Base-by-base conservation (phyloP, 106 monocot species). In the Chionographis japonica region DNA sequence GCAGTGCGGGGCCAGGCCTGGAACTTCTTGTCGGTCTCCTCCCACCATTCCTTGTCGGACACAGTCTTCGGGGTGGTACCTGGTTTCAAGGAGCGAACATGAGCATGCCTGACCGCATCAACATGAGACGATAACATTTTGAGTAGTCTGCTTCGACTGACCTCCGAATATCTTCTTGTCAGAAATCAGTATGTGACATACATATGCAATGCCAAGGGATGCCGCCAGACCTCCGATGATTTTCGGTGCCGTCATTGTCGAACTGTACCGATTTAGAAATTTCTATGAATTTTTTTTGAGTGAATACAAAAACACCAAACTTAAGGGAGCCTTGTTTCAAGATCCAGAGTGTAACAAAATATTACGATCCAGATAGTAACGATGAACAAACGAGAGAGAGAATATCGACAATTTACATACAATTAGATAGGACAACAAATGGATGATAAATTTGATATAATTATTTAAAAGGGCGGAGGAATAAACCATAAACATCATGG, bases 1-100 rank as follows among this genome's bases (percentile, higher is more conserved):
- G 94, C 90, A 53, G 90, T 90, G 55, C 94, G 86, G 40, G 94
- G 94, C 94, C 94, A 94, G 35, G 94, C 90, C 70, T 94, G 94
- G 18, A 94, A 83, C 75, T 79, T 84, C 80, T 76, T 84, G 56
- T 94, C 90, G 10, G 94, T 94, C 15, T 74, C 89, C 58, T 75
- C 59, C 90, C 84, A 76, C 94, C 94, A 94, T 37, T 85, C 90
- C 63, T 87, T 85, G 37, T 82, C 65, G 35, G 76, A 50, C 0
- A 93, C 71, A 11, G 92, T 88, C 52, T 38, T 72, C n/a, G 88
- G 88, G 14, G 83, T 88, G 4, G 79, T 83, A 42, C 81, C 81
- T 81, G 67, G 10, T 68, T 74, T 66, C 27, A 42, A 38, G 51
- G 46, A 7, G 19, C 18, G 1, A 19, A 37, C 4, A 7, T 8